Base-by-base conservation (phyloP, 495 filamentous ascomycete genomes). In the Sabuloglossum arenarium region DNA sequence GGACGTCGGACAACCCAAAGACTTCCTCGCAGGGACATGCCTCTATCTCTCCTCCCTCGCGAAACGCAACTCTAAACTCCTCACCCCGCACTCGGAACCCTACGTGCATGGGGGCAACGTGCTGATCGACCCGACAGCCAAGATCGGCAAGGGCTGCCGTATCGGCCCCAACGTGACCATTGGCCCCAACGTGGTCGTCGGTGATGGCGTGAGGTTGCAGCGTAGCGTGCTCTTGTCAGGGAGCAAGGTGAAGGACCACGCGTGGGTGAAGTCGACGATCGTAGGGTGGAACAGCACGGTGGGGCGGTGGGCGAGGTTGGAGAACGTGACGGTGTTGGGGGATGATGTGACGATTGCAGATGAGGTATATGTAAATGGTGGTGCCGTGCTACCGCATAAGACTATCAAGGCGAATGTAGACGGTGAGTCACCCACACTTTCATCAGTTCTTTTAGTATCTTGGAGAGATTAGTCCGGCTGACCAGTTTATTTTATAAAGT, bases 301-400 rank as follows among this genome's bases (percentile, higher is more conserved):
- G 34, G 91, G 91, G 59, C 81, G 81, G 62, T 99, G 91, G 91
- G 90, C 91, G 56, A 82, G 91, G 59, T 72, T 99, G 63, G 91
- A 99, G 76, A 98, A 98, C 64, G 91, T 99, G 27, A 87, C 84
- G 1, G 91, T 99, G 52, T 78, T 99, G 45, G 91, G 91, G 61
- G 93, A 99, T 69, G 91, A 99, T 68, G 91, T 99, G n/a, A 95
- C 87, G 56, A 94, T 99, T 67, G 88, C 85, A 53, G 91, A 99
- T 66, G 91, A 99, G 70, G 83, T 99, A 42, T 97, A 99, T 68
- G 93, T 97, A 66, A 99, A 99, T 71, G 91, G 91, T 62, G 91
- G 93, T 56, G 90, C 86, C 60, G 81, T 99, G 59, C 72, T 99
- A 63, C 91, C 91, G 23, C 91, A 99, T 72, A 99, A 99, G 83